phyloP scores from a whole-genome alignment of 257 asterid species.

The Nicotiana undulata region DNA sequence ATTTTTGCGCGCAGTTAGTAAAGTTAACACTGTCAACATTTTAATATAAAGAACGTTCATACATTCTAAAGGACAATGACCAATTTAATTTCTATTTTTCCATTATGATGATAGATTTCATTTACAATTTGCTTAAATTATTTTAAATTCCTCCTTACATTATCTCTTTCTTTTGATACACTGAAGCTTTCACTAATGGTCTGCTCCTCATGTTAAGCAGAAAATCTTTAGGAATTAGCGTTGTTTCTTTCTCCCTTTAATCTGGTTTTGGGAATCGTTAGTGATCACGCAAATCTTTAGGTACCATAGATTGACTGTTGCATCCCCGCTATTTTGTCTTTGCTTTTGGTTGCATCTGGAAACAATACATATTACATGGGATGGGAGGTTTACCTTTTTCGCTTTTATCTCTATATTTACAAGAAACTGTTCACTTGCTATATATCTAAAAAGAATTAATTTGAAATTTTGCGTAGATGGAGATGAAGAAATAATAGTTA shows the following conservation, averaged over 20 bases:
- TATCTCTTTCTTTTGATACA: too few species aligned
- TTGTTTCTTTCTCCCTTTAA: not conserved
- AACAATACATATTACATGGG: not conserved
- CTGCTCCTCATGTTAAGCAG: too few species aligned
- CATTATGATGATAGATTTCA: too few species aligned
- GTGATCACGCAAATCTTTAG: not conserved
- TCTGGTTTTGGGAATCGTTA: not conserved
- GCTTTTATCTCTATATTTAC: not conserved
- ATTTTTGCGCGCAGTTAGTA: too few species aligned
- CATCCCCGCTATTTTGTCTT: not conserved
- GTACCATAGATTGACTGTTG: not conserved
- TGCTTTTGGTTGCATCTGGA: not conserved
- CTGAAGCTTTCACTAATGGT: too few species aligned
- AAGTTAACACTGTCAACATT: too few species aligned
- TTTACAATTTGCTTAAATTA: too few species aligned
- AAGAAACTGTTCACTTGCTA: not conserved
- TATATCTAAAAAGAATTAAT: not conserved
- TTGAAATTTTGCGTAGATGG: not conserved
- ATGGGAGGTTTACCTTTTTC: not conserved
- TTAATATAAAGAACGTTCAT: too few species aligned
- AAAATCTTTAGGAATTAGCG: too few species aligned
- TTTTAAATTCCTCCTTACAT: too few species aligned
- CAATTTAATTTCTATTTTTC: too few species aligned
- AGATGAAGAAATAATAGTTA: not conserved
- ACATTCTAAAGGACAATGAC: too few species aligned